Percentiles rank a stretch among this genome's conserved stretches.
Conservation (phyloP, 2,329 filamentous ascomycete genomes). For the Xylariomycetidae sp. region DNA sequence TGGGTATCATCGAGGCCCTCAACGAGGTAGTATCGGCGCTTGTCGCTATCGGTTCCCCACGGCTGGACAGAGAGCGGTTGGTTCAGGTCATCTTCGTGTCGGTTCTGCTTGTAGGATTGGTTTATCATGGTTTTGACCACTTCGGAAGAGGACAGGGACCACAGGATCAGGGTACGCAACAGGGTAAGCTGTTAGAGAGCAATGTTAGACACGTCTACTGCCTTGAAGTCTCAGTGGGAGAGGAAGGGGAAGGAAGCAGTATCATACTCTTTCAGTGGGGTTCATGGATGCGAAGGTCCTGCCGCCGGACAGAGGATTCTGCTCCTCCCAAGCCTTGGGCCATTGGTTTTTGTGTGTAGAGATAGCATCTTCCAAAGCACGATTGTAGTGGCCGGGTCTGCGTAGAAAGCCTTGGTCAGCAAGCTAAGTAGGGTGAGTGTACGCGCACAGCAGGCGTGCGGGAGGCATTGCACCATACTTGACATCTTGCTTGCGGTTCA, state of each 20-base stretch:
- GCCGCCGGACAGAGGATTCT: slow-evolving; percentile 76
- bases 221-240: neutral
- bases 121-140: slow-evolving; percentile 74
- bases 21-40: slow-evolving; percentile 87
- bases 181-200: slow-evolving; percentile 69
- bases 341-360: slow-evolving; percentile 81
- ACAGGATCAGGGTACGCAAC: slow-evolving; percentile 75
- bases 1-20: slow-evolving; percentile 91
- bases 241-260: too few relatives aligned
- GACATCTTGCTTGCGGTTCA: slow-evolving; percentile 97
- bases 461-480: slow-evolving; percentile 60
- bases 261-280: slow-evolving; percentile 69
- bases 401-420: slow-evolving; percentile 15
- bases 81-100: slow-evolving; percentile 73
- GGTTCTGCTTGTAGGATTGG: slow-evolving; percentile 79
- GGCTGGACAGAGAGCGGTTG: slow-evolving; percentile 84
- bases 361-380: slow-evolving; percentile 90
- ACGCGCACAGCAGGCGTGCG: too few relatives aligned
- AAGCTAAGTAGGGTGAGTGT: too few relatives aligned
- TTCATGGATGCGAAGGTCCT: slow-evolving; percentile 78
- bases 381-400: slow-evolving; percentile 86
- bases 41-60: slow-evolving; percentile 85
- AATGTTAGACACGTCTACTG: slow-evolving; percentile 10
- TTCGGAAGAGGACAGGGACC: slow-evolving; percentile 86
- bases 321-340: slow-evolving; percentile 74